phyloP scores from a whole-genome alignment of 169 alveolate genomes.

The Miamiensis avidus region DNA sequence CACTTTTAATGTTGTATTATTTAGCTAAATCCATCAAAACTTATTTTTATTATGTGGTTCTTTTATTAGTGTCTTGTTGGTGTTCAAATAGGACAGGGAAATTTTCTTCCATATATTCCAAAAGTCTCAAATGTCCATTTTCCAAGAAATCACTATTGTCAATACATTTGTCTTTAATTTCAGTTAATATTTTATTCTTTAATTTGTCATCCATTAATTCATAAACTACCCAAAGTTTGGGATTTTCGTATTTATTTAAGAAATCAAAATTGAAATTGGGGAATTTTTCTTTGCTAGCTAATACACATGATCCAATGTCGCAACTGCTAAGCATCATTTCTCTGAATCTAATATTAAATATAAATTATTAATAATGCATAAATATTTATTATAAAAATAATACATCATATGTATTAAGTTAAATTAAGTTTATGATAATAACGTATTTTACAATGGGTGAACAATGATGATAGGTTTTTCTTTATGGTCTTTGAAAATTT shows the following conservation, averaged over 20 bases:
- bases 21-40: neutral
- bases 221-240: slow-evolving; percentile 13
- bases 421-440: no score
- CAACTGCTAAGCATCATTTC: slow-evolving; percentile 35
- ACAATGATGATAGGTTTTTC: slow-evolving; percentile 29
- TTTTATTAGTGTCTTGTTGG: neutral
- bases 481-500: slow-evolving; percentile 37
- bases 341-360: neutral
- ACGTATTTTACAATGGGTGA: slow-evolving; percentile 17
- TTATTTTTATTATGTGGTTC: neutral
- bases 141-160: neutral
- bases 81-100: slow-evolving; percentile 2
- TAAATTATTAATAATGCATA: no score
- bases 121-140: slow-evolving; percentile 5
- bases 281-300: slow-evolving; percentile 21
- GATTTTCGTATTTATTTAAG: slow-evolving; percentile 12
- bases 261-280: slow-evolving; percentile 8
- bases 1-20: neutral
- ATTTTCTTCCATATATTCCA: slow-evolving; percentile 2
- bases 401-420: no score
- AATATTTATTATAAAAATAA: no score
- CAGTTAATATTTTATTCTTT: neutral
- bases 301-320: slow-evolving; percentile 32
- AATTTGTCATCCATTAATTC: slow-evolving; percentile 1
- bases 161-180: slow-evolving; percentile 6